Conservation (phyloP, 139 green algal genomes). For the Chlorella sp. region DNA sequence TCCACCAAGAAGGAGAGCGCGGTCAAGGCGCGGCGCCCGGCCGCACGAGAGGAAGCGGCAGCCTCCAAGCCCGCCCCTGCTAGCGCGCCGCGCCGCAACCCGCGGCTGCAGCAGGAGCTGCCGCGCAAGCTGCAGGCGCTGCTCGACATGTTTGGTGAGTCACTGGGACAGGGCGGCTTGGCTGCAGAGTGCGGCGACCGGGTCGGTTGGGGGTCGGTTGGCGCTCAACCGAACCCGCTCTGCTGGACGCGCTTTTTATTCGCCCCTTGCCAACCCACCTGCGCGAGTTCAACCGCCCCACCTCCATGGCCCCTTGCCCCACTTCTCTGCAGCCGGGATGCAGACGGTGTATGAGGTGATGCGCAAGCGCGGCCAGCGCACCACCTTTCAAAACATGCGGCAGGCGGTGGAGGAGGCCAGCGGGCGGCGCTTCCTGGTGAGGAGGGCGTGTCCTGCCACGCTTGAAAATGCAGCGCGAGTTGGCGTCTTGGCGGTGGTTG, state of each 20-base stretch:
- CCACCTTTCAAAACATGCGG: slow-evolving; percentile 38
- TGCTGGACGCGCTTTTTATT: too few relatives aligned
- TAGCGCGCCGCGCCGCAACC: not conserved
- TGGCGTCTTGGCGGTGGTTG: not conserved
- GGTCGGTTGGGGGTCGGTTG: not conserved
- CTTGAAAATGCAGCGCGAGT: not conserved
- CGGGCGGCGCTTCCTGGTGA: slow-evolving; percentile 37
- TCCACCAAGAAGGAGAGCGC: slow-evolving; percentile 1
- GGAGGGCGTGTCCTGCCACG: not conserved
- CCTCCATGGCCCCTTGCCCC: not conserved
- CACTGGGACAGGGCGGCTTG: too few relatives aligned
- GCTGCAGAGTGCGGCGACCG: not conserved
- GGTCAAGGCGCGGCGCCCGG: not conserved
- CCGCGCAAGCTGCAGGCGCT: slow-evolving; percentile 15
- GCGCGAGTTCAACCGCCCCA: too few relatives aligned
- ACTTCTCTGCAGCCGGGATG: slow-evolving; percentile 18
- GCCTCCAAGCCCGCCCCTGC: not conserved
- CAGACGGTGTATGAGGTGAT: slow-evolving; percentile 40
- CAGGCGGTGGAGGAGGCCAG: slow-evolving; percentile 41
- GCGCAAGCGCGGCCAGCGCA: slow-evolving; percentile 19
- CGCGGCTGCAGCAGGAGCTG: slow-evolving; percentile 29
- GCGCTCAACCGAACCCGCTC: too few relatives aligned
- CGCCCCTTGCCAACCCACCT: not conserved
- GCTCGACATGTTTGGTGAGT: slow-evolving; percentile 47
- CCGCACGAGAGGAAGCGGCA: not conserved